These are phyloP conservation scores for Irpex sp. DNA, from an alignment of 1,284 basidiomycete species.

Conservation along the genomic window DNA sequence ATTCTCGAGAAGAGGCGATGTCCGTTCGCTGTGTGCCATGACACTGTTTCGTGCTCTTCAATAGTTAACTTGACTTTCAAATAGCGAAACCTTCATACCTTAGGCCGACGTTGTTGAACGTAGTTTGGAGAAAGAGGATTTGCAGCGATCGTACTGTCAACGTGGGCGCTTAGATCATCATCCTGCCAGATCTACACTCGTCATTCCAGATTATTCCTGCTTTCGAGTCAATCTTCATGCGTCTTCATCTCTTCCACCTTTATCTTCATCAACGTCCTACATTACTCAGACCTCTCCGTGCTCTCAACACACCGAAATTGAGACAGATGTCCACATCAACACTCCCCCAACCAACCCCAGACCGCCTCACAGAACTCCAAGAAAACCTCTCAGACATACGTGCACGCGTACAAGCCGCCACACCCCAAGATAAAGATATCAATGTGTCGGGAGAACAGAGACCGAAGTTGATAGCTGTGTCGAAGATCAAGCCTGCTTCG, in stretches of 20 bases:
- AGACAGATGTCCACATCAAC: not conserved
- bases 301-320: not conserved
- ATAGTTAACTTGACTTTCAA: too few relatives aligned
- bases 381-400: slow-evolving; percentile 49
- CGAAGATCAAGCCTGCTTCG: slow-evolving; percentile 89
- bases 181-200: not conserved
- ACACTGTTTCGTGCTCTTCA: too few relatives aligned
- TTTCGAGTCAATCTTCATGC: not conserved
- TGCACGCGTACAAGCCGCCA: slow-evolving; percentile 39
- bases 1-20: too few relatives aligned
- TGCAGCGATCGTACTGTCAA: too few relatives aligned
- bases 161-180: too few relatives aligned
- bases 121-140: too few relatives aligned
- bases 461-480: slow-evolving; percentile 79
- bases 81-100: too few relatives aligned
- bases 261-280: not conserved
- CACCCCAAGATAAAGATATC: slow-evolving; percentile 19
- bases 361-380: slow-evolving; percentile 44
- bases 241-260: not conserved
- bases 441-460: not conserved
- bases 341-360: slow-evolving; percentile 10
- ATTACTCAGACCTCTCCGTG: not conserved
- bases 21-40: too few relatives aligned
- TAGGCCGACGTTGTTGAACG: too few relatives aligned
- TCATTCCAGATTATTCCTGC: not conserved